These are phyloP conservation scores for Saccharomycopsis hybrid DNA, from an alignment of 1,139 yeast genomes.

Conservation along the genomic window DNA sequence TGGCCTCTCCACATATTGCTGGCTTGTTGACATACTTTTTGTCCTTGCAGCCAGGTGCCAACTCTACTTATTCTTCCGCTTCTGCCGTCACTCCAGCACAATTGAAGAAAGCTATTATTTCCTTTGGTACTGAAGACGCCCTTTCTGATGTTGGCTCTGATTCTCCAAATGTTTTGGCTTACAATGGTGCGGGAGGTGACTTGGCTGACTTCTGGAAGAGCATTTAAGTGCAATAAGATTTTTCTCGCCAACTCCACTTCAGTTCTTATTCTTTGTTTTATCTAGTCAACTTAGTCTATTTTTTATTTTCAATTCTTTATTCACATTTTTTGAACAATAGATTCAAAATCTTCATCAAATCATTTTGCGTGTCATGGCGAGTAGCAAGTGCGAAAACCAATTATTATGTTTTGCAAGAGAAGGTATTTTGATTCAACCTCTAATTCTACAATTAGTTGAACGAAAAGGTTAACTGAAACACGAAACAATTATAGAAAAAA, in stretches of 20 bases:
- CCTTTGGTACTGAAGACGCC: slow-evolving; percentile 65
- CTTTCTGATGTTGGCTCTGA: slow-evolving; percentile 69
- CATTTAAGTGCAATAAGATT: too few species aligned
- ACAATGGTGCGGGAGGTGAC: slow-evolving; percentile 88
- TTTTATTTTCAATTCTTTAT: not conserved
- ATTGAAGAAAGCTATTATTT: slow-evolving; percentile 79
- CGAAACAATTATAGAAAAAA: too few species aligned
- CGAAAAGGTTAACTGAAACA: too few species aligned
- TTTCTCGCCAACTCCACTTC: too few species aligned
- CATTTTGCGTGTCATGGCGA: too few species aligned
- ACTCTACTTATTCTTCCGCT: slow-evolving; percentile 62
- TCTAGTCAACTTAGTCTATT: not conserved
- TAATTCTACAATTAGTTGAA: too few species aligned
- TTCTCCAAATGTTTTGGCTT: slow-evolving; percentile 84
- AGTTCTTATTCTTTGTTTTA: not conserved
- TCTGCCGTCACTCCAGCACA: slow-evolving; percentile 67
- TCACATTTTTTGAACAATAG: too few species aligned
- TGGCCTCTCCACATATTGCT: slow-evolving; percentile 78
- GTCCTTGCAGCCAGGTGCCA: slow-evolving; percentile 56
- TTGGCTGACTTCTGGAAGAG: slow-evolving; percentile 32
- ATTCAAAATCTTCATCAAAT: too few species aligned
- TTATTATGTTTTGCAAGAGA: too few species aligned
- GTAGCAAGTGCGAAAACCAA: too few species aligned
- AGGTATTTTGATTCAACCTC: too few species aligned
- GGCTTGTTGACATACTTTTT: slow-evolving; percentile 34